A percentile compares a stretch with the other conserved stretches of the same genome.
These are phyloP conservation scores for Phytophthora colocasiae DNA, from an alignment of 352 stramenopile species.

Conservation along the genomic window DNA sequence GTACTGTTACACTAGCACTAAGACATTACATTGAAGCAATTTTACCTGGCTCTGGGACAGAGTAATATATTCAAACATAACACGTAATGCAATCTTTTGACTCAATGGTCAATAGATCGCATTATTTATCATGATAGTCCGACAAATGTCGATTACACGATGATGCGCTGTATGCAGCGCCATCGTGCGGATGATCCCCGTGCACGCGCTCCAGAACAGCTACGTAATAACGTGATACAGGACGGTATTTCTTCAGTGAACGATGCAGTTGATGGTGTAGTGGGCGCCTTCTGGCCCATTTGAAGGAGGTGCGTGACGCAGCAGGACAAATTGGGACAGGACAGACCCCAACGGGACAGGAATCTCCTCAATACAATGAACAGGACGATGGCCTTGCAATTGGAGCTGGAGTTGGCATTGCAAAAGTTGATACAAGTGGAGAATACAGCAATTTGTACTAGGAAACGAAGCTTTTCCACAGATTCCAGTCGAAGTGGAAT, in stretches of 20 bases:
- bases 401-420: not conserved
- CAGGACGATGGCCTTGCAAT: conserved; percentile 1
- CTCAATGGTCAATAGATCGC: too few relatives aligned
- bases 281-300: not conserved
- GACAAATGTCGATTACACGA: too few relatives aligned
- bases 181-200: conserved; percentile 12
- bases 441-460: too few relatives aligned
- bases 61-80: too few relatives aligned
- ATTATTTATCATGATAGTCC: too few relatives aligned
- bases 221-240: conserved; percentile 6
- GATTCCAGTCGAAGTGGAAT: not conserved
- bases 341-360: not conserved
- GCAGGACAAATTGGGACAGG: not conserved
- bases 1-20: too few relatives aligned
- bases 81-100: too few relatives aligned
- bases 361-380: conserved; percentile 6
- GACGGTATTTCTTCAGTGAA: not conserved
- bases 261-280: not conserved
- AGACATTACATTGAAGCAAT: too few relatives aligned
- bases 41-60: too few relatives aligned
- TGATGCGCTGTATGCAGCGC: not conserved
- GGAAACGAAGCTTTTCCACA: not conserved
- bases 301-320: conserved; percentile 10
- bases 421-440: not conserved
- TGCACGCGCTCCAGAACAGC: not conserved